Conservation (phyloP, 805 yeast genomes). For the Yarrowia sp. region DNA sequence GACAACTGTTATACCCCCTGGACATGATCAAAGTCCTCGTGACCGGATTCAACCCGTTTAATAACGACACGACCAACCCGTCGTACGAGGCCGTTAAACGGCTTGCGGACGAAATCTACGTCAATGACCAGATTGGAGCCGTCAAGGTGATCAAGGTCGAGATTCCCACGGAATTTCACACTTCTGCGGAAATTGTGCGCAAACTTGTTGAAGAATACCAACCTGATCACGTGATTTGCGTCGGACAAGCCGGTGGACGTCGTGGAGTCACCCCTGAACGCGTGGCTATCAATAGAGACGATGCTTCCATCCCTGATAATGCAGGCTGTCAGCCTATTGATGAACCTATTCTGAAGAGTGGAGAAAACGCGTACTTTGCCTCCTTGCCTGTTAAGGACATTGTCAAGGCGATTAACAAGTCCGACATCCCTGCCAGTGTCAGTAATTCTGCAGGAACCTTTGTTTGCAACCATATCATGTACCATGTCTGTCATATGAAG, state of each 20-base stretch:
- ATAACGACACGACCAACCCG: constrained; percentile 11
- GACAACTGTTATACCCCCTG: too few species aligned
- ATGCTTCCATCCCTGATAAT: constrained; percentile 25
- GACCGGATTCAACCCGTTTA: constrained; percentile 28
- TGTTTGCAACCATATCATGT: constrained; percentile 37
- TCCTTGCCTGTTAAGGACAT: constrained; percentile 12
- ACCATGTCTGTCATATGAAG: constrained; percentile 1
- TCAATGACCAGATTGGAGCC: constrained; percentile 7
- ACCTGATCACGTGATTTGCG: constrained; percentile 13
- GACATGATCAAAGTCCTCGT: constrained; percentile 3
- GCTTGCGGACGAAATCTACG: constrained; percentile 18
- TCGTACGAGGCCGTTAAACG: constrained; percentile 35
- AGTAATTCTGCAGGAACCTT: constrained; percentile 21
- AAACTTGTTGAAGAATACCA: not conserved
- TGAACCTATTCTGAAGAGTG: not conserved
- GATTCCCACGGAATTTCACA: constrained; percentile 31
- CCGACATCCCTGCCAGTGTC: constrained; percentile 1
- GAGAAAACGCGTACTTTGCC: not conserved
- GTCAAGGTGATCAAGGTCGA: constrained; percentile 14
- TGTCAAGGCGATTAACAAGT: not conserved
- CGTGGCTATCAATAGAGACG: constrained; percentile 29
- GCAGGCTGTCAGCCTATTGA: constrained; percentile 2
- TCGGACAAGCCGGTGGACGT: constrained; percentile 38
- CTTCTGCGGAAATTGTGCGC: not conserved
- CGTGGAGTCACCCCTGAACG: constrained; percentile 30